Evolutionary conservation across 345 rosid species (phyloP), one percentile per base, ranked within the genome.

Genomic region (Rhizophora mangle): DNA sequence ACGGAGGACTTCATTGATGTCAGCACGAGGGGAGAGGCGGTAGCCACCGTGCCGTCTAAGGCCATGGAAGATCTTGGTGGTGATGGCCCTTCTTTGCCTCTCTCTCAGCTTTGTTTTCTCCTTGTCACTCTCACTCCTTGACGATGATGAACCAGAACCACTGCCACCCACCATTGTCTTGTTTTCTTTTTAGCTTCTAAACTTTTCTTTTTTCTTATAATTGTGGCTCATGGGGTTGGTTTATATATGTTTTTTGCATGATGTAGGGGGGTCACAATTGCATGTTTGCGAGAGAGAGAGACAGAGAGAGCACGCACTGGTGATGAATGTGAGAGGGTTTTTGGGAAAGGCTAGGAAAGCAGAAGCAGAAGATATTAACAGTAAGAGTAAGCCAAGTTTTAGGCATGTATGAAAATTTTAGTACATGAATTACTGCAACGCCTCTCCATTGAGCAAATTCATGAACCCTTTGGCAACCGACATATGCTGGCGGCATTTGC

Each of bases 21-120:
- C 85, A 20, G 88, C 77, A 8, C 85, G 75, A 19, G 84, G 82
- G 7, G 84, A 74, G 43, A 85, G 86, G 26, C 36, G 74, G 75
- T 85, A 80, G 19, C 82, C 81, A 16, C 86, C 86, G 63, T 74
- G 77, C 58, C 78, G 76, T 51, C 86, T 64, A 8, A 82, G 78
- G 26, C 88, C 88, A 10, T 71, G 76, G 70, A 85, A 85, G 71
- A 85, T 85, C 30, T 78, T 82, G 65, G 86, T 78, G 56, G 86
- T 82, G 36, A 85, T 76, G 11, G 81, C 84, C 37, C 86, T 78
- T 70, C 86, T 80, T 60, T 80, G 81, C 57, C 88, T 78, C 71
- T 85, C 88, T 32, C 84, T 80, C 70, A 82, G 53, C 76, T 82
- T 82, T 34, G 84, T 85, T 74, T 69, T 82, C 75, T 85, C 84